Base-by-base conservation (phyloP, 2,329 filamentous ascomycete genomes). In the Tolypocladium paradoxum region DNA sequence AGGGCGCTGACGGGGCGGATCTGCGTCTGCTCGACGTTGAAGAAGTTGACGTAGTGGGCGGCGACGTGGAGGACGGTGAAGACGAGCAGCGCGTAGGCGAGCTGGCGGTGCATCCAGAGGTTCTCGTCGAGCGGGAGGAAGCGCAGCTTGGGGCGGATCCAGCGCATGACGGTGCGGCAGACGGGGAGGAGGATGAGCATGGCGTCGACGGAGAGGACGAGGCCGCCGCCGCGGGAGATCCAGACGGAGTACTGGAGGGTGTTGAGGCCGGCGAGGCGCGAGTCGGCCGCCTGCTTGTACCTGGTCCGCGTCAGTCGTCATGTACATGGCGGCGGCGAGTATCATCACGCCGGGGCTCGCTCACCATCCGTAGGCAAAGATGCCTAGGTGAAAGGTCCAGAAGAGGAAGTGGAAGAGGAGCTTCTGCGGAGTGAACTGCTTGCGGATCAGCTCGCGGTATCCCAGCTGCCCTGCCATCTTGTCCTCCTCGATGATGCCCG, bases 31-130 rank as follows among this genome's bases (percentile, higher is more conserved):
- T 99, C 93, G 57, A 99, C 88, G 63, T 96, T 96, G 78, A 85
- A 97, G 74, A 99, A 99, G 75, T 99, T 99, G 76, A 97, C 89
- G 64, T 99, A 99, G 71, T 99, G 93, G 50, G 83, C 83, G 16
- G 77, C 66, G 1, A 85, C 86, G 69, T 99, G 93, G 31, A 89
- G 70, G 49, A 84, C 78, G 31, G 85, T 88, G 70, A 91, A 99
- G 53, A 96, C 66, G 3, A 97, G 76, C 73, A 97, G 76, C 1
- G 90, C 77, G 67, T 99, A 99, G 20, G 93, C 92, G 45, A 95
- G 81, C 70, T 99, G 93, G 58, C 92, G 81, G 74, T 99, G 93
- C 70, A 99, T 95, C 90, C 90, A 99, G 60, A 91, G 80, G 55
- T 90, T 95, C 73, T 99, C 93, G 64, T 99, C 93, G n/a, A 99